A percentile compares a stretch with the other conserved stretches of the same genome.
Conservation (phyloP, 2,329 filamentous ascomycete species). For the Aspergillus flavus region DNA sequence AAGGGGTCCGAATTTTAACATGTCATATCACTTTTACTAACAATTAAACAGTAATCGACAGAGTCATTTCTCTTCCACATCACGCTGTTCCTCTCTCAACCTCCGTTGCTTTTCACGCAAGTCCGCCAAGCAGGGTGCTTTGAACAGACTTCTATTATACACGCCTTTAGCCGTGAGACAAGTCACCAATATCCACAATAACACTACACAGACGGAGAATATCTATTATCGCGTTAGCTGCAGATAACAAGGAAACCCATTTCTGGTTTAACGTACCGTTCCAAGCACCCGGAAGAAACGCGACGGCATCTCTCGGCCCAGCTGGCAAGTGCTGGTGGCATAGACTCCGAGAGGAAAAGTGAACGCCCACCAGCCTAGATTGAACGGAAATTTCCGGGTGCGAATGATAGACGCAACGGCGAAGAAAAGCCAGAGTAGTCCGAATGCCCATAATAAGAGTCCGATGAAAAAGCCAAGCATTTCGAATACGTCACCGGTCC, state of each 20-base stretch:
- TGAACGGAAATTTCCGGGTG: conserved; percentile 53
- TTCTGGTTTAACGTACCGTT: conserved; percentile 36
- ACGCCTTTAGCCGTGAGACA: conserved; percentile 5
- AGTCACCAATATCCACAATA: conserved; percentile 9
- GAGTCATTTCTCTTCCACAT: neutral
- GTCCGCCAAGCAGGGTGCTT: conserved; percentile 4
- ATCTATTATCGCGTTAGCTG: neutral
- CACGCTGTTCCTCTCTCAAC: neutral
- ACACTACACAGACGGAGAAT: conserved; percentile 7
- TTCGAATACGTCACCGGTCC: conserved; percentile 30
- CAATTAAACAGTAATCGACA: neutral
- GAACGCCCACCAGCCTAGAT: conserved; percentile 64
- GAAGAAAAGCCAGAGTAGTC: conserved; percentile 37
- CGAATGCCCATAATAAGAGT: conserved; percentile 38
- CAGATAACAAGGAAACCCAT: rapidly evolving
- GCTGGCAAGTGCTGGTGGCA: conserved; percentile 43
- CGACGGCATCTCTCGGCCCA: conserved; percentile 54
- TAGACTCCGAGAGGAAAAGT: conserved; percentile 60
- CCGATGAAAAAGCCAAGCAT: conserved; percentile 31
- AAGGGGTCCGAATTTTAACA: no score
- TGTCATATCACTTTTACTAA: neutral
- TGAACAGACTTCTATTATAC: conserved; percentile 7
- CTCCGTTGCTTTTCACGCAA: neutral
- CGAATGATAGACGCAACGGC: conserved; percentile 32
- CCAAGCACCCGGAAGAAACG: conserved; percentile 58